phyloP scores from a whole-genome alignment of 2,329 filamentous ascomycete genomes.

The Byssochlamys sp. region DNA sequence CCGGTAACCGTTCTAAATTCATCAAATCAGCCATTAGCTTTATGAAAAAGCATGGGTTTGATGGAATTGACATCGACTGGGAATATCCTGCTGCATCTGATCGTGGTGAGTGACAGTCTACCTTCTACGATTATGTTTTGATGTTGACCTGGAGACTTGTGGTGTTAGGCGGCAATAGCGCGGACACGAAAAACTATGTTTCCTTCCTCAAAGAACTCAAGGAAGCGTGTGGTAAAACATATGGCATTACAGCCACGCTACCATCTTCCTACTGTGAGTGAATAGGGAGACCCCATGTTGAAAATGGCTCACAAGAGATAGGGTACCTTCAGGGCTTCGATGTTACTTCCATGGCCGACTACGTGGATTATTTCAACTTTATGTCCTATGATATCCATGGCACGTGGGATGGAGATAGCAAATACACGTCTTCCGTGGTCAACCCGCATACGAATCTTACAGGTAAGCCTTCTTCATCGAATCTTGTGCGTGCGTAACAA shows the following conservation, averaged over 20 bases:
- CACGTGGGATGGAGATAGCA: not conserved
- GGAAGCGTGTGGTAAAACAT: not conserved
- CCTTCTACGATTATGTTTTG: no score
- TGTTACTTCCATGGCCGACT: not conserved
- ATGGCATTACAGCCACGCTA: not conserved
- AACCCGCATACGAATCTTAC: not conserved
- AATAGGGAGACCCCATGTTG: not conserved
- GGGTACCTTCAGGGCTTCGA: not conserved
- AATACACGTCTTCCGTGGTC: not conserved
- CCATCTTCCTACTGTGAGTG: not conserved
- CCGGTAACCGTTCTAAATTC: constrained; percentile 6
- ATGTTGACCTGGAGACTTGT: no score
- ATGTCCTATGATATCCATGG: not conserved
- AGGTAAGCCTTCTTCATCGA: not conserved
- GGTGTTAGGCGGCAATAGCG: not conserved
- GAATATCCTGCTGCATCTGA: constrained; percentile 10
- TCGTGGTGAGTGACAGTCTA: constrained; percentile 1
- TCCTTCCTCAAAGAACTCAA: not conserved
- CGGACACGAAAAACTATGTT: not conserved
- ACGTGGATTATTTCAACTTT: not conserved
- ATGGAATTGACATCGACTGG: constrained; percentile 16
- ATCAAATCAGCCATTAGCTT: constrained; percentile 5
- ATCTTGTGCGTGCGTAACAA: not conserved
- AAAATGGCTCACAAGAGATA: not conserved
- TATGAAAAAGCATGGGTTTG: constrained; percentile 10